These are phyloP conservation scores for Echites panduratus DNA, from an alignment of 257 asterid species.

Conservation along the genomic window DNA sequence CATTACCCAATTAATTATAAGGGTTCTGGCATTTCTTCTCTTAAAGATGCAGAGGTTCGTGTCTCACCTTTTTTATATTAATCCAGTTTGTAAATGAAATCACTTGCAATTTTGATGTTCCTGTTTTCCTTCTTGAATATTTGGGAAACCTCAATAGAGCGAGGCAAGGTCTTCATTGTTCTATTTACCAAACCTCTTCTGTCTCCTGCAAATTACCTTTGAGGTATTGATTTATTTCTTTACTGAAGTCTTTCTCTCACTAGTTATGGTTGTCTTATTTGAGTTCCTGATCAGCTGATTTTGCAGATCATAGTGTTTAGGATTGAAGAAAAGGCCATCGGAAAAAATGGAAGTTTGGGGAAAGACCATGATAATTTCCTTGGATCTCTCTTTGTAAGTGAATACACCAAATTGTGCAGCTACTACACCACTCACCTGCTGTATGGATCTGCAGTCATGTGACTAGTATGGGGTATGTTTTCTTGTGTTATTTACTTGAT, in stretches of 20 bases:
- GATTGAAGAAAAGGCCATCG: constrained; percentile 13
- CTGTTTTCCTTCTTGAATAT: constrained; percentile 17
- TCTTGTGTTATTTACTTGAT: neutral
- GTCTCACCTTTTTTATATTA: neutral
- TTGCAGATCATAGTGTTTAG: constrained; percentile 9
- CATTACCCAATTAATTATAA: constrained; percentile 7
- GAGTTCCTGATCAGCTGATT: neutral
- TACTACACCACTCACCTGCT: constrained; percentile 59
- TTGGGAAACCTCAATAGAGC: constrained; percentile 22
- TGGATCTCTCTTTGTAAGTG: constrained; percentile 32
- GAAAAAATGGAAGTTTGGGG: constrained; percentile 17
- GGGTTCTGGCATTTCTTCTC: constrained; percentile 6
- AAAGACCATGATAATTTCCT: constrained; percentile 41
- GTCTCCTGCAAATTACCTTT: constrained; percentile 11
- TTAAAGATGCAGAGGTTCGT: constrained; percentile 4
- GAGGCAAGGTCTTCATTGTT: constrained; percentile 44
- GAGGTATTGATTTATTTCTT: constrained; percentile 10
- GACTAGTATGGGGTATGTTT: constrained; percentile 30
- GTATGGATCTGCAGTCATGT: constrained; percentile 59
- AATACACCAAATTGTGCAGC: constrained; percentile 53
- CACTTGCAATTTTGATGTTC: constrained; percentile 17
- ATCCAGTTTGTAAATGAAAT: constrained; percentile 24
- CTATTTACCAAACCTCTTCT: constrained; percentile 44
- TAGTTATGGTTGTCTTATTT: neutral
- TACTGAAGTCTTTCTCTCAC: neutral